phyloP scores from a whole-genome alignment of 2,329 filamentous ascomycete species.

The Aureobasidium sp. region DNA sequence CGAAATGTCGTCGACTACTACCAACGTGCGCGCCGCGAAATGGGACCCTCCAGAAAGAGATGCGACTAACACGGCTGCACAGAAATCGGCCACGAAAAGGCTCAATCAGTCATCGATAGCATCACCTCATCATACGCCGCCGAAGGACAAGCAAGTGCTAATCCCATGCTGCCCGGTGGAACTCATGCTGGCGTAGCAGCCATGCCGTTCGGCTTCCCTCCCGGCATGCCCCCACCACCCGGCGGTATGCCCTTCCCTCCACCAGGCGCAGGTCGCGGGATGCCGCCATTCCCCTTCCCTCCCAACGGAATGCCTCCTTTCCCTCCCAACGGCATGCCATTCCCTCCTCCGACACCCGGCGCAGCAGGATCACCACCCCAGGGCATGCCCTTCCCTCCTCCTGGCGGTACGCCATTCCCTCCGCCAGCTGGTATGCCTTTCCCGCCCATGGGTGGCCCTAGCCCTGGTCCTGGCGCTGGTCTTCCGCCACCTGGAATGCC shows the following conservation, averaged over 20 bases:
- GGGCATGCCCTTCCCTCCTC: slow-evolving; percentile 25
- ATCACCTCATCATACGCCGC: slow-evolving; percentile 94
- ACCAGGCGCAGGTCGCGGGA: slow-evolving; percentile 22
- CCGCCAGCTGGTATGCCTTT: slow-evolving; percentile 25
- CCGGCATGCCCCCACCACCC: slow-evolving; percentile 30
- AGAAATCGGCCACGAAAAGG: slow-evolving; percentile 98
- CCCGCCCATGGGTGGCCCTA: slow-evolving; percentile 24
- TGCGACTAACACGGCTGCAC: slow-evolving; percentile 15
- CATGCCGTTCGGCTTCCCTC: slow-evolving; percentile 46
- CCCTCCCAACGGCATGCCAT: slow-evolving; percentile 20
- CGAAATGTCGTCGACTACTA: slow-evolving; percentile 99
- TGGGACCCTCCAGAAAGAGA: neutral
- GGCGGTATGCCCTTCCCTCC: slow-evolving; percentile 31
- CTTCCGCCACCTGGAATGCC: slow-evolving; percentile 13
- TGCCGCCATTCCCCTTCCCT: slow-evolving; percentile 32
- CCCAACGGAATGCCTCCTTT: slow-evolving; percentile 33
- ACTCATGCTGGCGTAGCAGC: slow-evolving; percentile 43
- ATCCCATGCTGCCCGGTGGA: slow-evolving; percentile 61
- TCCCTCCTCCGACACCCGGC: slow-evolving; percentile 17
- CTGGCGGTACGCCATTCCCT: slow-evolving; percentile 20
- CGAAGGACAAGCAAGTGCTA: slow-evolving; percentile 79
- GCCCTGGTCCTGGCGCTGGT: slow-evolving; percentile 19
- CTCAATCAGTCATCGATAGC: slow-evolving; percentile 95
- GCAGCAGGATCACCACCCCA: slow-evolving; percentile 24
- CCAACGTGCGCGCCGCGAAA: slow-evolving; percentile 56